phyloP scores from a whole-genome alignment of 2,329 filamentous ascomycete species.

The Erysiphe pulchra region DNA sequence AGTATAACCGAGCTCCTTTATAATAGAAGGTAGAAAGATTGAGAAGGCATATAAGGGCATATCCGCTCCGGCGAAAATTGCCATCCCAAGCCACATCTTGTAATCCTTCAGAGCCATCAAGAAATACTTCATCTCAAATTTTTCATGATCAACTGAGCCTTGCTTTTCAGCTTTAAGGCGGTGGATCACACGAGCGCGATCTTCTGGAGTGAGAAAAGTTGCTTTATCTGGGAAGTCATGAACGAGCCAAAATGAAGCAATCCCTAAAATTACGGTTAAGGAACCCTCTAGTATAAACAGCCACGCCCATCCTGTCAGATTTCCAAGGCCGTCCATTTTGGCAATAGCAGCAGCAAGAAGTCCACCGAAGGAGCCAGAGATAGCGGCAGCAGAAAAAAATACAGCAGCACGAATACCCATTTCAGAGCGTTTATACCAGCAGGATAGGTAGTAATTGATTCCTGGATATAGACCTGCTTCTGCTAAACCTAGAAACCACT shows the following conservation, averaged over 20 bases:
- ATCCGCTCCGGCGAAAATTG: constrained; percentile 55
- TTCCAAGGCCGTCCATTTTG: constrained; percentile 38
- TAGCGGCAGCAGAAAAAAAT: constrained; percentile 61
- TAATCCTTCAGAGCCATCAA: constrained; percentile 52
- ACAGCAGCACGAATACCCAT: constrained; percentile 58
- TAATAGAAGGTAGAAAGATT: constrained; percentile 58
- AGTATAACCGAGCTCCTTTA: constrained; percentile 28
- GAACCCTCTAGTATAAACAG: constrained; percentile 48
- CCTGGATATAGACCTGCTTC: constrained; percentile 57
- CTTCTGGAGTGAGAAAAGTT: constrained; percentile 40
- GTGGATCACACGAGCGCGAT: constrained; percentile 45
- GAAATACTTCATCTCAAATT: constrained; percentile 47
- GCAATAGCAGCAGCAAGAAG: constrained; percentile 47
- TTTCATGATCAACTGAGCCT: constrained; percentile 45
- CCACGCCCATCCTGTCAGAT: constrained; percentile 32
- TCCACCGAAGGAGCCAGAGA: constrained; percentile 56
- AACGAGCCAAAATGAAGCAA: constrained; percentile 51
- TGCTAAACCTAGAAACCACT: constrained; percentile 39
- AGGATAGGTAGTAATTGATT: constrained; percentile 57
- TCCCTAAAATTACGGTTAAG: constrained; percentile 39
- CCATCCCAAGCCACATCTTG: constrained; percentile 55
- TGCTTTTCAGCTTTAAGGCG: constrained; percentile 49
- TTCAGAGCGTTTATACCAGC: constrained; percentile 61
- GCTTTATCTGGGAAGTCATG: constrained; percentile 62
- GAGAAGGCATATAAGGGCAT: constrained; percentile 52